phyloP scores from a whole-genome alignment of 1,284 basidiomycete genomes.

The Cyathus pygmaeus region DNA sequence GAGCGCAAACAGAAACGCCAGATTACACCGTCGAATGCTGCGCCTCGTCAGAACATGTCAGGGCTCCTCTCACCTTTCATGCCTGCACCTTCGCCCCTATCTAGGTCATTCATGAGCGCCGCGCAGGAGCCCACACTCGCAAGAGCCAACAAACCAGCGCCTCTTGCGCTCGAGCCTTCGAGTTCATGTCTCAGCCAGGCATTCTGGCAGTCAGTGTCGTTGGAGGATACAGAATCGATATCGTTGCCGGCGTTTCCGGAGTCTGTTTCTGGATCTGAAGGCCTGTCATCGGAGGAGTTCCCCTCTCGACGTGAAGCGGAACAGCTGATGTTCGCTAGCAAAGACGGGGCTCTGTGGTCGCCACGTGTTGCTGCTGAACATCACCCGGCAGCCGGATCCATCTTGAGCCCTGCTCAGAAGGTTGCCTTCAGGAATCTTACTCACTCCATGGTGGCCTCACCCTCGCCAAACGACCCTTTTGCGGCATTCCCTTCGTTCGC shows the following conservation, averaged over 20 bases:
- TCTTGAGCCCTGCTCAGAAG: constrained; percentile 41
- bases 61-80: constrained; percentile 14
- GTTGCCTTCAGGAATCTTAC: constrained; percentile 22
- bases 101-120: constrained; percentile 40
- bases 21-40: not conserved
- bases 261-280: constrained; percentile 9
- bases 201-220: constrained; percentile 54
- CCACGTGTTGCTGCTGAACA: constrained; percentile 33
- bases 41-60: not conserved
- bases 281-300: constrained; percentile 6
- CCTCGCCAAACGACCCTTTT: constrained; percentile 53
- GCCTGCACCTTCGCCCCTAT: constrained; percentile 38
- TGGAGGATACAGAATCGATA: constrained; percentile 31
- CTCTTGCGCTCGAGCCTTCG: constrained; percentile 35
- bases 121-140: constrained; percentile 6
- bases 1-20: constrained; percentile 13
- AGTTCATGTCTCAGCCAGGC: constrained; percentile 42
- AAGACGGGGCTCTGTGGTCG: constrained; percentile 50
- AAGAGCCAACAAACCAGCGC: constrained; percentile 33
- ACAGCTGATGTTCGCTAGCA: constrained; percentile 44
- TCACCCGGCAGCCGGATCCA: constrained; percentile 18
- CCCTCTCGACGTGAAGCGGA: constrained; percentile 21
- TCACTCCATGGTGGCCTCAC: constrained; percentile 32
- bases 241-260: constrained; percentile 9
- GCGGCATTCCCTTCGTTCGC: constrained; percentile 54